Evolutionary conservation across 495 filamentous ascomycete genomes (phyloP).

Genomic region (Penicillium ucsense): DNA sequence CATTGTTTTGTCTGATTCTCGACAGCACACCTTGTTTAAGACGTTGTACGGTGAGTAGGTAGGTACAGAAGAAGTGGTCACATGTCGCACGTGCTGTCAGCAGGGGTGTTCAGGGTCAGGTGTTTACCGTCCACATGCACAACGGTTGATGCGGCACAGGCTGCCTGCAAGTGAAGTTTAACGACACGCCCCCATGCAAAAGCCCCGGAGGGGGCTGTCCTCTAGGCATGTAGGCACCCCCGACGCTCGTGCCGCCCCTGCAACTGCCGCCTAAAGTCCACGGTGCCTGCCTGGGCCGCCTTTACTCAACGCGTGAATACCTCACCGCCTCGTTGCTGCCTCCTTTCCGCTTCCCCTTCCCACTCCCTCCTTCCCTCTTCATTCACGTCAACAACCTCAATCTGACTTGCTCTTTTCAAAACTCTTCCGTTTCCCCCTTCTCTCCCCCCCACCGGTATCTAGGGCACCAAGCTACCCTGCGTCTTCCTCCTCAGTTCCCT

Average conservation of each 20-base stretch:
- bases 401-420: constrained; percentile 12
- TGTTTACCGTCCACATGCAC: too few relatives aligned
- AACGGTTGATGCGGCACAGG: too few relatives aligned
- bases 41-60: too few relatives aligned
- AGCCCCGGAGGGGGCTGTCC: neutral
- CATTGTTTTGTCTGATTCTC: too few relatives aligned
- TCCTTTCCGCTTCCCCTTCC: constrained; percentile 7
- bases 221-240: neutral
- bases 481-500: constrained; percentile 27
- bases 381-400: constrained; percentile 13
- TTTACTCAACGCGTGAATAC: too few relatives aligned
- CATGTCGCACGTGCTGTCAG: too few relatives aligned
- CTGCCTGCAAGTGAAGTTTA: too few relatives aligned
- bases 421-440: constrained; percentile 15
- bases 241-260: too few relatives aligned
- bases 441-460: constrained; percentile 42
- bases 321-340: constrained; percentile 17
- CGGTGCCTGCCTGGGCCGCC: neutral
- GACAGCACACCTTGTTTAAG: too few relatives aligned
- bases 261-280: neutral
- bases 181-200: too few relatives aligned
- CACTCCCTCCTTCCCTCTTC: constrained; percentile 6
- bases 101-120: too few relatives aligned
- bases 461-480: constrained; percentile 90
- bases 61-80: too few relatives aligned